Conservation (phyloP, 768 basidiomycete species). For the Leccinum subtestaceum region DNA sequence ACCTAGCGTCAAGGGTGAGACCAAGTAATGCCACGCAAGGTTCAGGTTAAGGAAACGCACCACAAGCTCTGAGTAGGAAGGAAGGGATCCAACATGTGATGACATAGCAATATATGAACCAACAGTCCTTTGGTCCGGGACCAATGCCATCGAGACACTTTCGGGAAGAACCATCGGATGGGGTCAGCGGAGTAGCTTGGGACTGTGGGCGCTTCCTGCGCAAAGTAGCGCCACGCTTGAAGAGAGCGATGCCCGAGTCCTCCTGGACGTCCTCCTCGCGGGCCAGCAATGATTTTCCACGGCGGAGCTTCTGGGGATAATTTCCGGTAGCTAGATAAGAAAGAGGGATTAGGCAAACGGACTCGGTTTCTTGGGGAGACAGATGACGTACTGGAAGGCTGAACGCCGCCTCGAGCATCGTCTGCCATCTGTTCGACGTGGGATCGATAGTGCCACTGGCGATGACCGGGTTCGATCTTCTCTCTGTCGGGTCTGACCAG, state of each 20-base stretch:
- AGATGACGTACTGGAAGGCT: constrained; percentile 72
- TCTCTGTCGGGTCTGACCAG: constrained; percentile 91
- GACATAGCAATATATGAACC: constrained; percentile 93
- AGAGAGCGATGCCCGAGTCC: constrained; percentile 79
- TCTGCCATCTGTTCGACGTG: constrained; percentile 79
- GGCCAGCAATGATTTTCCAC: constrained; percentile 87
- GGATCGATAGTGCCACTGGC: constrained; percentile 90
- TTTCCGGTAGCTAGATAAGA: constrained; percentile 68
- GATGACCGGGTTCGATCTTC: constrained; percentile 92
- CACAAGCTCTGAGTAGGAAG: constrained; percentile 72
- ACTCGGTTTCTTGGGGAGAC: background rate
- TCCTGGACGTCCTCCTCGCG: constrained; percentile 91
- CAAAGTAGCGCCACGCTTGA: constrained; percentile 81
- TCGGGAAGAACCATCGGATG: constrained; percentile 36
- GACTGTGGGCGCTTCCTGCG: constrained; percentile 62
- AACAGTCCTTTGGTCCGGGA: constrained; percentile 88
- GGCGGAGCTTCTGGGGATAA: constrained; percentile 61
- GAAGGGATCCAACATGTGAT: constrained; percentile 83
- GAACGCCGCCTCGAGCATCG: constrained; percentile 66
- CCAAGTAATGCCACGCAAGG: background rate
- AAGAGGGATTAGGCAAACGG: constrained; percentile 5
- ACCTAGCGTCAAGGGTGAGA: constrained; percentile 44
- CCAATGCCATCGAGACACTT: constrained; percentile 69
- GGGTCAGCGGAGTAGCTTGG: constrained; percentile 37
- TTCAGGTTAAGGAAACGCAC: constrained; percentile 46